Base-by-base conservation (phyloP, 2,329 filamentous ascomycete species). In the Pyricularia pennisetigena region DNA sequence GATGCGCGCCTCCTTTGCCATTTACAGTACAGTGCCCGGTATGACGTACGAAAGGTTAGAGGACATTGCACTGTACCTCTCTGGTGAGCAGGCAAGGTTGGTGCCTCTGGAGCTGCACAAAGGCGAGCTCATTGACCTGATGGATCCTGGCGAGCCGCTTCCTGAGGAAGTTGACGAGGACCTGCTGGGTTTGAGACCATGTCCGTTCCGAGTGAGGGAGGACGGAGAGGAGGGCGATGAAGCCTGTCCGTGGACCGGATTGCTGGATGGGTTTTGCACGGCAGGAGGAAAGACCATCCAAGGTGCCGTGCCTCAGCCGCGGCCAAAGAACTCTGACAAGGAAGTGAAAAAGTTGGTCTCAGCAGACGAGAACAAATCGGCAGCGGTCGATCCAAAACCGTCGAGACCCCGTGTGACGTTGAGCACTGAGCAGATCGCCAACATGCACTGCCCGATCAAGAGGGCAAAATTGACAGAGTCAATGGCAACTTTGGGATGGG, bases 101-200 rank as follows among this genome's bases (percentile, higher is more conserved):
- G 66, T 67, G 8, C 66, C 66, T 32, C 30, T 35, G 57, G 59
- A 61, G n/a, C 30, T 67, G 30, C 66, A 67, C 66, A 29, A 32
- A 8, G 28, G 57, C n/a, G 28, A 61, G 57, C 57, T 59, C 28
- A 67, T 67, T 20, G 54, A 67, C 41, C 29, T 67, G 28, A 67
- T 67, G 66, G 66, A 67, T 28, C 66, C 66, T 1, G 66, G 66
- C 49, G 66, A 67, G 54, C 66, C 66, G 9, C 54, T 67, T 6
- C 54, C 66, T 1, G 28, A 62, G 26, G 26, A 57, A 9, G 65
- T 57, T 2, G 64, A 66, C 16, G 65, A 66, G 30, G 64, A 66
- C 2, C 24, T 28, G 64, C 20, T 57, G 9, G 64, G 32, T 5
- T 28, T 62, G 59, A 26, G 59, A 20, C 59, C 59, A 12, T 62